phyloP scores from a whole-genome alignment of 2,329 filamentous ascomycete genomes.

The Teratosphaeria nubilosa region DNA sequence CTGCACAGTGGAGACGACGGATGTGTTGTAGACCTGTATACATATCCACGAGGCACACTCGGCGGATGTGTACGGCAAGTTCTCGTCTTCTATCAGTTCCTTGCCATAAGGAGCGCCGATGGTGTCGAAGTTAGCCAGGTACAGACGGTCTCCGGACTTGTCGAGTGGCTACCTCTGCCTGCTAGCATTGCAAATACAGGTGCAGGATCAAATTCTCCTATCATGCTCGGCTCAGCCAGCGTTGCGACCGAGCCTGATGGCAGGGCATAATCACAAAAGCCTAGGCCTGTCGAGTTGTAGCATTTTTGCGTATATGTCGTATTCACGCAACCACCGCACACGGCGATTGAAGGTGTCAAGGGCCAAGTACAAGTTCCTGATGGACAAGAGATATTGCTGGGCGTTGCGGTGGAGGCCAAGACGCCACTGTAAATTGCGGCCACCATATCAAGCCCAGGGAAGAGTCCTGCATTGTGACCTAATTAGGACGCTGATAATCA shows the following conservation, averaged over 20 bases:
- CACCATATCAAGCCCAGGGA: no score
- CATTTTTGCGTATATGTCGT: not conserved
- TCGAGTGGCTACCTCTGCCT: not conserved
- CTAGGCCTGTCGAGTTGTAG: not conserved
- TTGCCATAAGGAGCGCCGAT: not conserved
- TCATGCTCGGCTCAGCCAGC: not conserved
- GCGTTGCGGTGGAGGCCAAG: not conserved
- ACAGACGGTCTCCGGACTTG: not conserved
- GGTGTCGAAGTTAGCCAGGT: not conserved
- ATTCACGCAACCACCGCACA: not conserved
- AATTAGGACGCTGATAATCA: no score
- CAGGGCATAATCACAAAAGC: not conserved
- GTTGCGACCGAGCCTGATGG: not conserved
- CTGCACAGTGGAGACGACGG: not conserved
- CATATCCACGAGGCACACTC: not conserved
- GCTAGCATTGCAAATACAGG: not conserved
- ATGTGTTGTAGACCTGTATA: not conserved
- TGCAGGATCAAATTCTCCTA: not conserved
- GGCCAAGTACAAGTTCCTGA: constrained; percentile 2
- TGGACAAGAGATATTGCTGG: not conserved
- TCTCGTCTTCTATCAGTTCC: not conserved
- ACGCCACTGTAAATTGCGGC: no score
- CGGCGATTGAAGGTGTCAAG: constrained; percentile 1
- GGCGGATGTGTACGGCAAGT: not conserved
- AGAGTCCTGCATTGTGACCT: no score